Conservation (phyloP, 352 stramenopile genomes). For the Pythium graminicola region DNA sequence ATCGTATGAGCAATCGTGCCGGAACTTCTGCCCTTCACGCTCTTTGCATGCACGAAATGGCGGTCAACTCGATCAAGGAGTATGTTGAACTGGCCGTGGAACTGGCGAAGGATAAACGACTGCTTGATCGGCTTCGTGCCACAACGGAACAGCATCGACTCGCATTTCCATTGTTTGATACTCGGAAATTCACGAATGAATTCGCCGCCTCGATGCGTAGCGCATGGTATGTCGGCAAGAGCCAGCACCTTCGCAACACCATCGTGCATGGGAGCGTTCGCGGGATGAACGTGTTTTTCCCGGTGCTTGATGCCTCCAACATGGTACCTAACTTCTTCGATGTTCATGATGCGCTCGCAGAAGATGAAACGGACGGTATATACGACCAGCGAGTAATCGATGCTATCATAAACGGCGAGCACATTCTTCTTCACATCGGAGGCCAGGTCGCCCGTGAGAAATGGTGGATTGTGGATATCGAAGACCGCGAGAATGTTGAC, state of each 20-base stretch:
- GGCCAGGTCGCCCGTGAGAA: slow-evolving; percentile 32
- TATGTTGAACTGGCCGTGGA: slow-evolving; percentile 71
- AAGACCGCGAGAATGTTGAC: slow-evolving; percentile 44
- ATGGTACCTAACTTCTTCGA: slow-evolving; percentile 29
- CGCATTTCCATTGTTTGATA: slow-evolving; percentile 61
- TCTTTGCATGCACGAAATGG: slow-evolving; percentile 44
- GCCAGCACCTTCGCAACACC: not conserved
- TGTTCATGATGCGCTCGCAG: slow-evolving; percentile 30
- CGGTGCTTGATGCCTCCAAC: slow-evolving; percentile 7
- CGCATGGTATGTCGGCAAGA: slow-evolving; percentile 31
- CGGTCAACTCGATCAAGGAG: slow-evolving; percentile 66
- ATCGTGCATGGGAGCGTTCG: not conserved
- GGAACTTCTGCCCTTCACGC: slow-evolving; percentile 49
- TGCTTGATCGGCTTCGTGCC: slow-evolving; percentile 34
- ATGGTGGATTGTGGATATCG: slow-evolving; percentile 71
- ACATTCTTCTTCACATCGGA: slow-evolving; percentile 60
- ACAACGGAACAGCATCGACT: slow-evolving; percentile 40
- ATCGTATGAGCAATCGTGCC: slow-evolving; percentile 62
- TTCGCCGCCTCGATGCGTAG: slow-evolving; percentile 45
- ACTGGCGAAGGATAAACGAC: slow-evolving; percentile 28
- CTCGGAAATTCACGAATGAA: slow-evolving; percentile 34
- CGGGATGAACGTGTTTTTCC: slow-evolving; percentile 44
- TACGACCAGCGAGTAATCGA: slow-evolving; percentile 32
- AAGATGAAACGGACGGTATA: slow-evolving; percentile 30
- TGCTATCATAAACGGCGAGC: slow-evolving; percentile 23